These are phyloP conservation scores for Russula lepida DNA, from an alignment of 768 basidiomycete species.

Conservation along the genomic window DNA sequence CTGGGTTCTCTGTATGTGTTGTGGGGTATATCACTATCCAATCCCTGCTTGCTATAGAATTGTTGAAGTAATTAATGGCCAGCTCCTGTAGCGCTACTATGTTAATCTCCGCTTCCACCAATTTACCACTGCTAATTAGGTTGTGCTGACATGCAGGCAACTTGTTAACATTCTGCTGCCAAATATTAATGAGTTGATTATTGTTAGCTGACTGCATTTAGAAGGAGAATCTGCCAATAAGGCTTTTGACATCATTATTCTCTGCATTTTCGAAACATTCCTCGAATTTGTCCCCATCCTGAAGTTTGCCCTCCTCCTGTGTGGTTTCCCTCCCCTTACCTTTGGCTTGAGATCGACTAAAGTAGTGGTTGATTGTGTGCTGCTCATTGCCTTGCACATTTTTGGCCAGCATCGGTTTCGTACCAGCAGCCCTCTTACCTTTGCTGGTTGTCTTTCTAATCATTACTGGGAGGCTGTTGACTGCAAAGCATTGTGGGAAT, in stretches of 20 bases:
- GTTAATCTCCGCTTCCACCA: accelerated
- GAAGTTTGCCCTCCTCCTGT: no score
- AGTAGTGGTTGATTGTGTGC: no score
- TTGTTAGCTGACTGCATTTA: no score
- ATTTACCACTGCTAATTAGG: neutral
- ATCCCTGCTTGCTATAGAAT: neutral
- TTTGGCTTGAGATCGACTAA: no score
- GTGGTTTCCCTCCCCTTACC: no score
- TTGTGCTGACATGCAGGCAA: neutral
- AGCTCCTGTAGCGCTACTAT: neutral
- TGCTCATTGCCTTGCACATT: no score
- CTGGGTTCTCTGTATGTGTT: neutral
- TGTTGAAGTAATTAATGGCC: neutral
- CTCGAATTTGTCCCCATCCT: no score
- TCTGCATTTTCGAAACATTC: no score
- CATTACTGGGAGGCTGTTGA: neutral
- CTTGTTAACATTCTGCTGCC: neutral
- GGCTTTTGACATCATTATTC: no score
- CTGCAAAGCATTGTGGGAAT: neutral
- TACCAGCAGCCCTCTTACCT: no score
- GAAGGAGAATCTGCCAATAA: no score
- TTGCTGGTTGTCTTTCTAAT: neutral
- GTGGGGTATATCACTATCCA: neutral
- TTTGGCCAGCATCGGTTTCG: no score
- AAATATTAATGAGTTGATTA: neutral